Percentiles rank a stretch among this genome's conserved stretches.
Conservation (phyloP, 176 grass and related monocot genomes). For the Oropetium thomaeum region DNA sequence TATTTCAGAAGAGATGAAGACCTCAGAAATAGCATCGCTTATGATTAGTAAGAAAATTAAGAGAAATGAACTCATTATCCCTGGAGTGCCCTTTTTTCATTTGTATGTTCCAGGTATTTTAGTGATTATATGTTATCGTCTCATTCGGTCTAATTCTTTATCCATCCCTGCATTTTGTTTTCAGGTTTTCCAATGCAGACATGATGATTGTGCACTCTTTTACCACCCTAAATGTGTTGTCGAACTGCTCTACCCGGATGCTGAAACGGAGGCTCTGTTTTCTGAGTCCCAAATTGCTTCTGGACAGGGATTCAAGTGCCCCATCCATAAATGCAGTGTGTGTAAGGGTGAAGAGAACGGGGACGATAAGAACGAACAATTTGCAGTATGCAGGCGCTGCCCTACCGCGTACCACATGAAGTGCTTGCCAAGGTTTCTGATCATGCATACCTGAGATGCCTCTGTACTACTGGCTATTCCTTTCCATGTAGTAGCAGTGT, state of each 20-base stretch:
- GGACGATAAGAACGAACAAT: conserved; percentile 40
- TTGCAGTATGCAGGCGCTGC: conserved; percentile 82
- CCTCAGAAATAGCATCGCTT: too few species aligned
- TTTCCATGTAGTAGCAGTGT: not conserved
- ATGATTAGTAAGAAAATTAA: too few species aligned
- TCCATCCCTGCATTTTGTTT: conserved; percentile 3
- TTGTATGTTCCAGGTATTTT: not conserved
- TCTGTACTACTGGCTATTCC: too few species aligned
- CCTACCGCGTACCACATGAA: conserved; percentile 67
- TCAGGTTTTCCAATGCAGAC: conserved; percentile 73
- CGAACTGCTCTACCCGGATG: conserved; percentile 36
- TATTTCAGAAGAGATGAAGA: conserved; percentile 6
- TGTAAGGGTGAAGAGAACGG: conserved; percentile 54
- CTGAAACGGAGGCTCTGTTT: conserved; percentile 1
- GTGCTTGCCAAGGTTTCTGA: conserved; percentile 78
- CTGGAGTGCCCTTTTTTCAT: not conserved
- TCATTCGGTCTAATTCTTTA: conserved; percentile 8
- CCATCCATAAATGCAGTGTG: conserved; percentile 57
- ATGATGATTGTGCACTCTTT: conserved; percentile 56
- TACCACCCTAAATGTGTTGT: conserved; percentile 79
- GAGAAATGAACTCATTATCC: too few species aligned
- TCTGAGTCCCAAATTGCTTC: conserved; percentile 32
- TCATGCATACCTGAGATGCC: not conserved
- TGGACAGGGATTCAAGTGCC: conserved; percentile 59
- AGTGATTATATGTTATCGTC: not conserved